These are phyloP conservation scores for Chytriomyces confervae DNA, from an alignment of 192 early-diverging fungal species.

Conservation along the genomic window DNA sequence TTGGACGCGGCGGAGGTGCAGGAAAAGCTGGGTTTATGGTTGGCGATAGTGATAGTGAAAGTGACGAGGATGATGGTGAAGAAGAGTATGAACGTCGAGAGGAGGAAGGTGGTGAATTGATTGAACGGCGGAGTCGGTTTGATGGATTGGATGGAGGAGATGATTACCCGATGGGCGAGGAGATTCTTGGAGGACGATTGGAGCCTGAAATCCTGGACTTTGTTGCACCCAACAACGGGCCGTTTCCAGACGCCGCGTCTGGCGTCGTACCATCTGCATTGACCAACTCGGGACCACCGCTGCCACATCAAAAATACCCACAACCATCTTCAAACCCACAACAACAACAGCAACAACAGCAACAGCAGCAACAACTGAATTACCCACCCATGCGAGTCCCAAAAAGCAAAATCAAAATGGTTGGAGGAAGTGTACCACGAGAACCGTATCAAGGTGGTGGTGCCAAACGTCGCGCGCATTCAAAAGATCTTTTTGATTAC, in stretches of 20 bases:
- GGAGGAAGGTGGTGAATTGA: not conserved
- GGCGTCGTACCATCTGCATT: not conserved
- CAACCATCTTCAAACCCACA: not conserved
- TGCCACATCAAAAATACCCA: slow-evolving; percentile 20
- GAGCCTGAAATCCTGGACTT: not conserved
- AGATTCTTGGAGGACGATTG: not conserved
- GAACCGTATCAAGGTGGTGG: not conserved
- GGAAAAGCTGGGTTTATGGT: not conserved
- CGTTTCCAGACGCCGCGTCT: not conserved
- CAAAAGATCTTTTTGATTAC: slow-evolving; percentile 53
- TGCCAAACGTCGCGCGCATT: not conserved
- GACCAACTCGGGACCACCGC: not conserved
- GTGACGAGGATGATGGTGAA: slow-evolving; percentile 32
- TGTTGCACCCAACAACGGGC: not conserved
- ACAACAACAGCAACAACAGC: not conserved
- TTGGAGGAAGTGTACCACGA: not conserved
- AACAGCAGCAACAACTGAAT: not conserved
- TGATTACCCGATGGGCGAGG: not conserved
- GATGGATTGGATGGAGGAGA: not conserved
- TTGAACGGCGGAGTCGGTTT: slow-evolving; percentile 4
- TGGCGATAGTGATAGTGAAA: not conserved
- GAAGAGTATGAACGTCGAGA: not conserved
- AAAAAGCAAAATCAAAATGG: not conserved
- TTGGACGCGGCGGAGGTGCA: slow-evolving; percentile 9
- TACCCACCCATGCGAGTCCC: not conserved